These are phyloP conservation scores for Phytophthora colocasiae DNA, from an alignment of 352 stramenopile species.

Conservation along the genomic window DNA sequence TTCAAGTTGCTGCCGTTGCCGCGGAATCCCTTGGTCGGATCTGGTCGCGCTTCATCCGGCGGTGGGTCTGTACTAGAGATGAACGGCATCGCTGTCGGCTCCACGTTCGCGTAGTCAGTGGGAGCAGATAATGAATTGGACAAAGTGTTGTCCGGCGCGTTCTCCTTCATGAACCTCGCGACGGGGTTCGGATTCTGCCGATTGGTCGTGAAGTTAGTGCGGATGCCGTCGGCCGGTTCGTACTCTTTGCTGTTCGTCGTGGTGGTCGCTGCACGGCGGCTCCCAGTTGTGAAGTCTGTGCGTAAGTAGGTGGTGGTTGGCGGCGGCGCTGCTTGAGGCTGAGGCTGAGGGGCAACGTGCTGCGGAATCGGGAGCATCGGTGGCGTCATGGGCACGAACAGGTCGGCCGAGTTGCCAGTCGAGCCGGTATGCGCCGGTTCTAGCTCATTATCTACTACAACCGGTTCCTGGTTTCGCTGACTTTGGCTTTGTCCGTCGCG, in stretches of 20 bases:
- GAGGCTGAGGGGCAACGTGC: conserved; percentile 1
- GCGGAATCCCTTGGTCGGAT: conserved; percentile 38
- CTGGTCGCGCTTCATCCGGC: conserved; percentile 18
- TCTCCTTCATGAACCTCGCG: conserved; percentile 31
- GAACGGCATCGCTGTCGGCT: conserved; percentile 43
- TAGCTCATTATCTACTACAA: background rate
- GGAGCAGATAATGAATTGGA: conserved; percentile 25
- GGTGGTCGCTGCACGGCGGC: conserved; percentile 12
- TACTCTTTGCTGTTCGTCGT: conserved; percentile 6
- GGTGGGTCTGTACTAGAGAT: conserved; percentile 37
- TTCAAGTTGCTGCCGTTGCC: conserved; percentile 54
- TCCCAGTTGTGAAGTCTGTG: conserved; percentile 51
- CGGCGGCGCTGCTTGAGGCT: conserved; percentile 21
- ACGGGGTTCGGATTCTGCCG: conserved; percentile 28
- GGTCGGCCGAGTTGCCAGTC: conserved; percentile 4
- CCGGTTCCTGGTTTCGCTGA: background rate
- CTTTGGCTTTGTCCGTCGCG: conserved; percentile 16
- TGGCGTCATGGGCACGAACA: conserved; percentile 41
- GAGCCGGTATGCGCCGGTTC: conserved; percentile 18
- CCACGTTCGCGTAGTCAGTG: conserved; percentile 49
- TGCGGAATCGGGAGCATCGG: conserved; percentile 36
- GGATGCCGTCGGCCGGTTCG: conserved; percentile 35
- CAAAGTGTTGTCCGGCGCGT: conserved; percentile 1
- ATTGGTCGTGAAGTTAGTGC: conserved; percentile 56
- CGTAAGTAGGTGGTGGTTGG: conserved; percentile 41